Conservation (phyloP, 2,329 filamentous ascomycete genomes). For the Nothomitra cinnamomea region DNA sequence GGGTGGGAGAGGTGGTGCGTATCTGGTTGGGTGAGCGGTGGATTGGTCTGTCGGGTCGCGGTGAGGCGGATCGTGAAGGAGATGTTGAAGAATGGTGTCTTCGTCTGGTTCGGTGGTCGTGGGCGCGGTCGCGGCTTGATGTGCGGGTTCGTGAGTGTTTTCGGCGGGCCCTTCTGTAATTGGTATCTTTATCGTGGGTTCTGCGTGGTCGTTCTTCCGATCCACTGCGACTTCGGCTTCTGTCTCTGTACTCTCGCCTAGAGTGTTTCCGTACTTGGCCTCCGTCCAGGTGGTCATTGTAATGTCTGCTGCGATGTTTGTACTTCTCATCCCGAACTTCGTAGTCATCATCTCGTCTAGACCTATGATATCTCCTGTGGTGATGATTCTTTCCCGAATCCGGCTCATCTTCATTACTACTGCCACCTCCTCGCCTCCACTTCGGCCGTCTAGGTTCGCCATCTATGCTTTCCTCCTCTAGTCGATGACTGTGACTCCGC, state of each 20-base stretch:
- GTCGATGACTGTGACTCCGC: too few species aligned
- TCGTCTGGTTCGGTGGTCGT: not conserved
- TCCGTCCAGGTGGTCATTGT: not conserved
- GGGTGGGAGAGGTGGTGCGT: not conserved
- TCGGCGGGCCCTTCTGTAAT: not conserved
- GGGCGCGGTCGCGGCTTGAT: not conserved
- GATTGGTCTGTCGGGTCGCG: not conserved
- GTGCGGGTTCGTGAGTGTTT: not conserved
- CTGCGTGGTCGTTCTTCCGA: not conserved
- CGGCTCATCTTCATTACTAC: constrained; percentile 8
- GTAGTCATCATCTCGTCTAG: not conserved
- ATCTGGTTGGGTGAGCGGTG: not conserved
- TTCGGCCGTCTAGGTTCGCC: not conserved
- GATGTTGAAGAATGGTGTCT: not conserved
- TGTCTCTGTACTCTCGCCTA: not conserved
- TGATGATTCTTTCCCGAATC: not conserved
- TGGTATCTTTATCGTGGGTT: not conserved
- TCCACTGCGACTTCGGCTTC: not conserved
- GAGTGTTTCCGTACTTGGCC: not conserved
- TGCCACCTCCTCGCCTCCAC: constrained; percentile 10
- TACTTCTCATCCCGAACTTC: not conserved
- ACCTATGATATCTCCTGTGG: not conserved
- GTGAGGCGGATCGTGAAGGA: not conserved
- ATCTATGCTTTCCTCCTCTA: too few species aligned
- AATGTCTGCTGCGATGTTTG: not conserved